Evolutionary conservation across 805 yeast species (phyloP).

Genomic region (Hanseniaspora occidentalis): DNA sequence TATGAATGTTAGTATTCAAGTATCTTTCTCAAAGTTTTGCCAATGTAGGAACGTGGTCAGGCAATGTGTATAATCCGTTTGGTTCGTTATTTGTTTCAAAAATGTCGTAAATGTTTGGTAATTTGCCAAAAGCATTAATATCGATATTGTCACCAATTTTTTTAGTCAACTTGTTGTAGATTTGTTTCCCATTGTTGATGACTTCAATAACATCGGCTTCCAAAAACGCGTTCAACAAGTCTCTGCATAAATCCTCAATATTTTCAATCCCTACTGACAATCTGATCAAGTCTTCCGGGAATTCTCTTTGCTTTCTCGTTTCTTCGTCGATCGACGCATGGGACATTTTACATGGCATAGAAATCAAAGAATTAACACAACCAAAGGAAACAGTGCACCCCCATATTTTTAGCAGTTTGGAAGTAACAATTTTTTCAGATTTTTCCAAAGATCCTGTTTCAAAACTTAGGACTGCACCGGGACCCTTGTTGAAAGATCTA

Average conservation of each 20-base stretch:
- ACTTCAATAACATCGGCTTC: conserved; percentile 45
- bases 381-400: conserved; percentile 92
- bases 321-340: conserved; percentile 92
- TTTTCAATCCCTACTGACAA: conserved; percentile 88
- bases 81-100: conserved; percentile 10
- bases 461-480: conserved; percentile 81
- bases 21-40: neutral
- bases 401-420: conserved; percentile 47
- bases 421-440: conserved; percentile 63
- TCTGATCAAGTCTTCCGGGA: conserved; percentile 86
- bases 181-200: conserved; percentile 19
- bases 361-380: conserved; percentile 81
- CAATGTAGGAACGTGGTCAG: neutral
- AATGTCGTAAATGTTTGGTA: conserved; percentile 15
- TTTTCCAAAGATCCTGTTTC: conserved; percentile 68
- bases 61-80: neutral
- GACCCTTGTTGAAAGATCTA: conserved; percentile 63
- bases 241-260: conserved; percentile 68
- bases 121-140: conserved; percentile 10
- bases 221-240: conserved; percentile 56
- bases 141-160: conserved; percentile 12
- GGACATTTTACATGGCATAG: conserved; percentile 92
- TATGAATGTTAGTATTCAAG: neutral
- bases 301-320: conserved; percentile 73
- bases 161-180: conserved; percentile 14